Evolutionary conservation across 2,329 filamentous ascomycete species (phyloP).

Genomic region (Biscogniauxia mediterranea): DNA sequence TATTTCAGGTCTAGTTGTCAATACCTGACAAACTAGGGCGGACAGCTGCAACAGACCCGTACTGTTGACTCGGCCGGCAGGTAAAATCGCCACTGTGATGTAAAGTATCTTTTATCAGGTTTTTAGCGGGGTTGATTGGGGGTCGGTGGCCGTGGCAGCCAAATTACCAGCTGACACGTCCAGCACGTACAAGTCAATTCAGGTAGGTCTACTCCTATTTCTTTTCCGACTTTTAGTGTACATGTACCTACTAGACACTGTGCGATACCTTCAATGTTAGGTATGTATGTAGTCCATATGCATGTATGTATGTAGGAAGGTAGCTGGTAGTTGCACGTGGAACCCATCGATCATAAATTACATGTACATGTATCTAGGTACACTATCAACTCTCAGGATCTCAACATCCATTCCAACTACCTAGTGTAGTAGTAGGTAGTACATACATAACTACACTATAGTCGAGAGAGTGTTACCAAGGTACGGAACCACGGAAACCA

Average conservation of each 20-base stretch:
- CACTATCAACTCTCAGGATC: not conserved
- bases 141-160: conserved; percentile 1
- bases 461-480: not conserved
- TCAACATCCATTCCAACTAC: no score
- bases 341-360: not conserved
- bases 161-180: conserved; percentile 20
- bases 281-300: no score
- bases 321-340: no score
- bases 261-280: no score
- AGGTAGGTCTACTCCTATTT: not conserved
- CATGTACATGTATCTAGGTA: no score
- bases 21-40: not conserved
- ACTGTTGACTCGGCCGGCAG: no score
- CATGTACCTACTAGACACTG: not conserved
- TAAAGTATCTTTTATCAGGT: not conserved
- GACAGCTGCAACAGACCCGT: no score
- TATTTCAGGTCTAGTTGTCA: not conserved
- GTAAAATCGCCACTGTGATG: not conserved
- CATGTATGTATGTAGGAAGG: no score
- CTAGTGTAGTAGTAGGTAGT: no score
- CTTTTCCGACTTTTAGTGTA: no score
- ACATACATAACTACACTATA: no score
- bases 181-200: no score
- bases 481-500: not conserved
- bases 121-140: not conserved